Evolutionary conservation across 768 basidiomycete species (phyloP).

Genomic region (Termitomyces sp.): DNA sequence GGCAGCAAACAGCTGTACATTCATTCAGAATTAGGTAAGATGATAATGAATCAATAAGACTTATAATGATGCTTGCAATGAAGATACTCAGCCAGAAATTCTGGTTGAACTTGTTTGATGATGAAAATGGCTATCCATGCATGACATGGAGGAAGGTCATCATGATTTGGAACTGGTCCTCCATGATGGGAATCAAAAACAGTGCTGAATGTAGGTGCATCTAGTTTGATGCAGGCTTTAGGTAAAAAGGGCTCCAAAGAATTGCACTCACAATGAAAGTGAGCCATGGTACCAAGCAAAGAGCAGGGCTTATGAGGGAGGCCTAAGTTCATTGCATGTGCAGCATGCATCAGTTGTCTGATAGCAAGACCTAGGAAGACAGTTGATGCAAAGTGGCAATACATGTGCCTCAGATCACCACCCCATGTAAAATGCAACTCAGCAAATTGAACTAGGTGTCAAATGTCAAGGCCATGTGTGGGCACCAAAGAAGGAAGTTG

Average conservation of each 20-base stretch:
- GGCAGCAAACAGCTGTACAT: no score
- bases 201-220: neutral
- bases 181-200: neutral
- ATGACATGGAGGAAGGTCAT: neutral
- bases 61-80: neutral
- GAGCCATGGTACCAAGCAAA: constrained; percentile 2
- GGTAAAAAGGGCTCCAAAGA: neutral
- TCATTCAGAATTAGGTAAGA: no score
- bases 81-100: neutral
- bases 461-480: neutral
- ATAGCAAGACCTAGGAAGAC: constrained; percentile 9
- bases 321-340: neutral
- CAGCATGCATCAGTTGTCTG: constrained; percentile 1
- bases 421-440: no score
- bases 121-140: constrained; percentile 4
- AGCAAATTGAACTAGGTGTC: neutral
- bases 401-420: no score
- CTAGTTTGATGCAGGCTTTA: neutral
- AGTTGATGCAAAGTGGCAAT: neutral
- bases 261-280: neutral
- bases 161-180: neutral
- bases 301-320: neutral
- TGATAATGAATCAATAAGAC: neutral
- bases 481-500: neutral
- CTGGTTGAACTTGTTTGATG: neutral